Base-by-base conservation (phyloP, 352 stramenopile species). In the Pythium scleroteichum region DNA sequence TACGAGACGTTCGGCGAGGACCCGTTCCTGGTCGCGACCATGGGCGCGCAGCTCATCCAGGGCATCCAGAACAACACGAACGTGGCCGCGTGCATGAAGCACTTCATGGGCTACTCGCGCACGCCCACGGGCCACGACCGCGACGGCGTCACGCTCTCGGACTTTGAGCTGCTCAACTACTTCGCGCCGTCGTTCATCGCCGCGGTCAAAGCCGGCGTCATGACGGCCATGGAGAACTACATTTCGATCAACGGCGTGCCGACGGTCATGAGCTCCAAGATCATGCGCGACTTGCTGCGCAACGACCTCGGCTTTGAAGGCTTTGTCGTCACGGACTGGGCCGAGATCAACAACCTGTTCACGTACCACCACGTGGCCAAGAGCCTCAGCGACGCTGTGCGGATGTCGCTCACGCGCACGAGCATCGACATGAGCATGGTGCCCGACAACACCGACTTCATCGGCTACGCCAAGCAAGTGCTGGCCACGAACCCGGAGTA, bases 1-100 rank as follows among this genome's bases (percentile, higher is more conserved):
- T 97, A 87, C 60, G 94, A 98, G 70, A 98, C 92, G 9, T 98
- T 98, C 71, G 91, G 94, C 6, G 89, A 98, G 79, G 90, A 98
- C 57, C 87, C 88, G 9, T 62, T 87, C 42, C 20, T 97, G 9
- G 87, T 86, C 0, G 79, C 85, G 0, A 64, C 82, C 32, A 90
- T 98, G 79, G 89, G 38, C 14, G 38, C 38, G 76, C 75, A 74
- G 5, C 79, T 94, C 53, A 70, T 97, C 29, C 63, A 75, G 8
- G 92, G 92, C 4, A 76, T 98, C 38, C 90, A 98, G 64, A 72
- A 63, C 47, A 75, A 68, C 39, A 69, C 67, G 48, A 20, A 38
- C 29, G 48, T 55, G 26, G 48, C 88, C 9, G 85, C 90, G 7
- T 96, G 88, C 51, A 90, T 96, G 76, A 97, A 97, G 62, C 88